These are phyloP conservation scores for Neonectria faginata DNA, from an alignment of 2,329 filamentous ascomycete genomes.

Conservation along the genomic window DNA sequence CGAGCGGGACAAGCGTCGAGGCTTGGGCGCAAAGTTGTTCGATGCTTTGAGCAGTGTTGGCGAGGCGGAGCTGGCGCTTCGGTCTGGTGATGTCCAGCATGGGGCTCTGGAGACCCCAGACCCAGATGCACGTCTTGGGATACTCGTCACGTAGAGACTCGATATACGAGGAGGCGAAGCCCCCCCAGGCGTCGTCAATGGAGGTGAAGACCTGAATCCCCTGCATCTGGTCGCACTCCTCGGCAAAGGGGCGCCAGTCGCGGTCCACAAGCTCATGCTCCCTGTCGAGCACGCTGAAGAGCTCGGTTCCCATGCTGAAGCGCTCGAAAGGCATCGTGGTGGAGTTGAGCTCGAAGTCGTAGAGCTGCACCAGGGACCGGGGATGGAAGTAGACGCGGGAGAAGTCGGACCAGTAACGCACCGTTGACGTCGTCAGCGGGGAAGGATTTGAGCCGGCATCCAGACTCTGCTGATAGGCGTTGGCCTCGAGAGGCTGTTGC, in stretches of 20 bases:
- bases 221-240: constrained; percentile 94
- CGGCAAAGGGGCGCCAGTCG: constrained; percentile 88
- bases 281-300: constrained; percentile 78
- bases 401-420: constrained; percentile 98
- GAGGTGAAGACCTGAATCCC: constrained; percentile 82
- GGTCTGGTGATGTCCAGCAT: constrained; percentile 66
- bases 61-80: constrained; percentile 65
- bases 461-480: constrained; percentile 82
- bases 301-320: constrained; percentile 83
- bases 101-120: constrained; percentile 82
- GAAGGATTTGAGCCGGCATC: constrained; percentile 77
- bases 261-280: constrained; percentile 90
- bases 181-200: constrained; percentile 84
- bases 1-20: constrained; percentile 82
- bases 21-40: constrained; percentile 76
- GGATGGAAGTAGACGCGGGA: constrained; percentile 94
- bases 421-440: constrained; percentile 72
- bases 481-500: constrained; percentile 74
- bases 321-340: constrained; percentile 88
- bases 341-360: constrained; percentile 87
- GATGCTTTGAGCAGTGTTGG: constrained; percentile 80
- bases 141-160: constrained; percentile 90
- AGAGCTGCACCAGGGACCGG: constrained; percentile 84
- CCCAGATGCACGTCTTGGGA: constrained; percentile 86
- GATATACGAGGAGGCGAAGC: constrained; percentile 78